These are phyloP conservation scores for Zygosaccharomyces rouxii DNA, from an alignment of 805 yeast species.

Conservation along the genomic window DNA sequence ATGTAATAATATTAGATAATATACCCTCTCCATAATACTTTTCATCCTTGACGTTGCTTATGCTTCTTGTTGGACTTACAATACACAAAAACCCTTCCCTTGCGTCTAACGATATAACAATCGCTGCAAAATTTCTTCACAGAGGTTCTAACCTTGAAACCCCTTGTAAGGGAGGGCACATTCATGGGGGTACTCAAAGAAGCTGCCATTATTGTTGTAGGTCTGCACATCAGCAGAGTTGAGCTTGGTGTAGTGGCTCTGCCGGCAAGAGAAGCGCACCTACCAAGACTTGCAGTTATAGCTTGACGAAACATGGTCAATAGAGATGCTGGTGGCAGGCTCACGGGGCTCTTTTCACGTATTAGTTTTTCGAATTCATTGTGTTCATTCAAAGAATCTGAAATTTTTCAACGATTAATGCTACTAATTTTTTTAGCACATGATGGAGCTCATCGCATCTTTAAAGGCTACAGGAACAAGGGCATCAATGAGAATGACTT, in stretches of 20 bases:
- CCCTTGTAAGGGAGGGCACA: conserved; percentile 43
- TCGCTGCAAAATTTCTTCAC: conserved; percentile 91
- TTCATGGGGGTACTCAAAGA: not conserved
- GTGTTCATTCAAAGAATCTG: not conserved
- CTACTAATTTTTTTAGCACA: not conserved
- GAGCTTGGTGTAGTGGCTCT: conserved; percentile 6
- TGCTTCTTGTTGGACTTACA: conserved; percentile 92
- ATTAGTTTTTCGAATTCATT: not conserved
- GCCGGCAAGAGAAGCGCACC: conserved; percentile 3
- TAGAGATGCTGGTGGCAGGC: not conserved
- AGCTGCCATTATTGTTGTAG: conserved; percentile 1
- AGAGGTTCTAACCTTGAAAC: conserved; percentile 87
- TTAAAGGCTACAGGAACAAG: not conserved
- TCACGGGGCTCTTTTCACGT: not conserved
- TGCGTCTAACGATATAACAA: conserved; percentile 89
- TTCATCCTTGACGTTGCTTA: conserved; percentile 83
- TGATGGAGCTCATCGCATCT: not conserved
- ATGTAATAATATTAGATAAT: conserved; percentile 6
- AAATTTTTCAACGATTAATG: not conserved
- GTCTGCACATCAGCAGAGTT: conserved; percentile 5
- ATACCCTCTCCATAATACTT: conserved; percentile 2
- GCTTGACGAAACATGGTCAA: conserved; percentile 12
- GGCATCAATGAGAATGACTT: not conserved
- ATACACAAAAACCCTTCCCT: conserved; percentile 88
- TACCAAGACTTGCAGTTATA: conserved; percentile 3